phyloP scores from a whole-genome alignment of 108 stramenopile genomes.

The Asterionellopsis glacialis region DNA sequence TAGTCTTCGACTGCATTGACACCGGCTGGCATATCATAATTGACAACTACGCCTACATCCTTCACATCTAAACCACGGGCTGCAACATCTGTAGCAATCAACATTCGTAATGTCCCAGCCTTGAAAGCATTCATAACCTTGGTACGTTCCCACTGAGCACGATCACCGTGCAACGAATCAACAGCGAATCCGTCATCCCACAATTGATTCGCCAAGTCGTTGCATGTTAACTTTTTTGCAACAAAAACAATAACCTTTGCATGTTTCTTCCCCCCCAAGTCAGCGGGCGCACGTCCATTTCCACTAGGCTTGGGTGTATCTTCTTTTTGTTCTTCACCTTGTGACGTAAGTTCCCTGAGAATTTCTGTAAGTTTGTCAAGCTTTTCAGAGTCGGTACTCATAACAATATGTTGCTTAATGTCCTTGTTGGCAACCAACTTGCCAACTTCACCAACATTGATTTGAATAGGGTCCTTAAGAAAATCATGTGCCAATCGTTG shows the following conservation, averaged over 20 bases:
- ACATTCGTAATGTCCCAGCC: slow-evolving; percentile 72
- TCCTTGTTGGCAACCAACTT: slow-evolving; percentile 92
- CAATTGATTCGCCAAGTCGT: slow-evolving; percentile 83
- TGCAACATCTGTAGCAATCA: slow-evolving; percentile 98
- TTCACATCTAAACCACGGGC: slow-evolving; percentile 98
- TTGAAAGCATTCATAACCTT: slow-evolving; percentile 95
- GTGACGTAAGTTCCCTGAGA: slow-evolving; percentile 78
- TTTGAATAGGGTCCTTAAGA: slow-evolving; percentile 91
- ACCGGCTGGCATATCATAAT: slow-evolving; percentile 94
- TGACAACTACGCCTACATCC: slow-evolving; percentile 95
- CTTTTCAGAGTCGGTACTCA: slow-evolving; percentile 88
- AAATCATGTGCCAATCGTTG: slow-evolving; percentile 95
- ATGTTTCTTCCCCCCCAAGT: slow-evolving; percentile 69
- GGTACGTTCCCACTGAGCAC: slow-evolving; percentile 94
- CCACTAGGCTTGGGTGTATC: slow-evolving; percentile 15
- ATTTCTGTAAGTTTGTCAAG: slow-evolving; percentile 87
- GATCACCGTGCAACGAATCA: slow-evolving; percentile 97
- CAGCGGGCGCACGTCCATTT: slow-evolving; percentile 22
- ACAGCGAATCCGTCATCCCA: slow-evolving; percentile 91
- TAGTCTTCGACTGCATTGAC: slow-evolving; percentile 89
- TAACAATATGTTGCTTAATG: slow-evolving; percentile 87
- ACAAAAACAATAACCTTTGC: slow-evolving; percentile 88
- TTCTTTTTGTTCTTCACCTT: slow-evolving; percentile 35
- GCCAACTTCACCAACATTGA: slow-evolving; percentile 93
- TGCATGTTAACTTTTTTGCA: slow-evolving; percentile 82